Base-by-base conservation (phyloP, 2,329 filamentous ascomycete species). In the Aspergillus quadricinctus region DNA sequence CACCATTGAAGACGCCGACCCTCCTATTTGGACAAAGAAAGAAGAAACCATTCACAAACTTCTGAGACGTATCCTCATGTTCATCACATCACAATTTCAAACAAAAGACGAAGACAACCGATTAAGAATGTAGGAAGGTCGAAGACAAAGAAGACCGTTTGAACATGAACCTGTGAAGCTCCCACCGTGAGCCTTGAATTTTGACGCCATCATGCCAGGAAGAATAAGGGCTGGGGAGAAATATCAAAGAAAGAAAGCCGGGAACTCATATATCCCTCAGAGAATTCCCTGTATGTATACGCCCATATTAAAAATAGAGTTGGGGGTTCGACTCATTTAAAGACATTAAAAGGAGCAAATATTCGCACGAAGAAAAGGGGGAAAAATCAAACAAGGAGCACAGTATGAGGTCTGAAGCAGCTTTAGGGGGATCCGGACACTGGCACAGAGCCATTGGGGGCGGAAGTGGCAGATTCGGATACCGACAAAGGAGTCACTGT, bases 281-380 rank as follows among this genome's bases (percentile, higher is more conserved):
- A 60, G 43, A 23, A 14, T 63, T 63, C 60, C 66, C 66, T 65
- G 62, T 73, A 73, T 73, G 72, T 72, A 74, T 71, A 71, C 63
- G 67, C 67, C 67, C 65, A 55, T 64, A 68, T 68, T 72, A 71
- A 64, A 59, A 66, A 68, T 63, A 65, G 57, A 61, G 64, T 63
- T 63, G 58, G 50, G 64, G 59, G 58, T 55, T 57, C 55, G 53
- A 60, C 58, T 63, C 49, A 61, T 57, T 29, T 52, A 59, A 58
- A 57, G 54, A 57, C 43, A 46, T 23, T 23, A 23, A 61, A 62
- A 59, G 37, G 54, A 46, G 56, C 57, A 57, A 61, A 62, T 66
- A 66, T 66, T 63, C 21, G 43, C 43, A 46, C 64, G 64, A 59
- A 55, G 61, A 66, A 64, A 61, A 65, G 57, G 49, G 6, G 3